Evolutionary conservation across 768 basidiomycete species (phyloP).

Genomic region (Floccularia luteovirens): DNA sequence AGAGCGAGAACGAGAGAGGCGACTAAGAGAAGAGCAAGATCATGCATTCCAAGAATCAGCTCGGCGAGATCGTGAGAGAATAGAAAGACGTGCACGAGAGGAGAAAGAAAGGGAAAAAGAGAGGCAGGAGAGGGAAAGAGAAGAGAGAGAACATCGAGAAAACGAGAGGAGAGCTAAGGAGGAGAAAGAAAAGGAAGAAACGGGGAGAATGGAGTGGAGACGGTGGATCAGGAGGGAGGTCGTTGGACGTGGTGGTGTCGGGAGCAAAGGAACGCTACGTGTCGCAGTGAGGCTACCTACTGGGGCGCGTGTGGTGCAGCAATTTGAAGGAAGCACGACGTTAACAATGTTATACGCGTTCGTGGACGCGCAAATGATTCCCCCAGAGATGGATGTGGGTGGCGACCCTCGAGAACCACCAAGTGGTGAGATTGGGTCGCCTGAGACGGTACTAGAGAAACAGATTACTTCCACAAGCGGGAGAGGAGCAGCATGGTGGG

Average conservation of each 20-base stretch:
- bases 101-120: conserved; percentile 25
- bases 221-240: conserved; percentile 49
- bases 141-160: conserved; percentile 52
- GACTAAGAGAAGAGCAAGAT: conserved; percentile 76
- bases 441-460: conserved; percentile 27
- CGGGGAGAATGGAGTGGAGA: conserved; percentile 44
- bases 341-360: conserved; percentile 66
- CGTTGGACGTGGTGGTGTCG: conserved; percentile 18
- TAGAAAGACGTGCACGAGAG: conserved; percentile 45
- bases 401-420: conserved; percentile 38
- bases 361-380: conserved; percentile 57
- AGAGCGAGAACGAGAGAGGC: conserved; percentile 46
- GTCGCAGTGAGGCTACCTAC: conserved; percentile 48
- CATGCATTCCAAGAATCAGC: conserved; percentile 65
- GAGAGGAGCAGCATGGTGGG: conserved; percentile 50
- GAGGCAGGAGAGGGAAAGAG: conserved; percentile 25
- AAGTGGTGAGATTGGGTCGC: conserved; percentile 22
- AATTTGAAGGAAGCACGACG: conserved; percentile 40
- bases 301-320: conserved; percentile 51
- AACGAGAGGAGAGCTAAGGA: conserved; percentile 24
- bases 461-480: conserved; percentile 13
- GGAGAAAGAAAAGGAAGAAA: conserved; percentile 11
- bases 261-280: conserved; percentile 22
- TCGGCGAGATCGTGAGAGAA: conserved; percentile 58
- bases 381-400: conserved; percentile 23